Evolutionary conservation across 108 stramenopile species (phyloP).

Genomic region (Nannochloropsis granulata): DNA sequence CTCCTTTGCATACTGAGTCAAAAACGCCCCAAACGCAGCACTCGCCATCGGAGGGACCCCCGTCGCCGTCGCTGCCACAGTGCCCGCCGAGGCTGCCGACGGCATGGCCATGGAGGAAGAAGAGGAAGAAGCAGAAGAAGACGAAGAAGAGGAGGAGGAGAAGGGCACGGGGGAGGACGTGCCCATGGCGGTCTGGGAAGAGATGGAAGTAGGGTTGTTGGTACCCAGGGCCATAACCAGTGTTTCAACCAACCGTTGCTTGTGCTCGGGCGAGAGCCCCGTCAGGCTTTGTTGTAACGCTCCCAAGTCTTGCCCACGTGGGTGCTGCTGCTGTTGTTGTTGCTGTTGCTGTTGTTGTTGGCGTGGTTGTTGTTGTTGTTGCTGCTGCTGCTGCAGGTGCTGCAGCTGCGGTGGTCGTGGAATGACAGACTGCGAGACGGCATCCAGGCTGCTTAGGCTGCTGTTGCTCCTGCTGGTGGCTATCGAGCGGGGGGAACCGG

Average conservation of each 20-base stretch:
- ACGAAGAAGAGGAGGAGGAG: background rate
- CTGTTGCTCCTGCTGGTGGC: background rate
- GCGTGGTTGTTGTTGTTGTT: background rate
- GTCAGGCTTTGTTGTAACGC: background rate
- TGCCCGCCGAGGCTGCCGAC: background rate
- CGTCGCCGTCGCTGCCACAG: background rate
- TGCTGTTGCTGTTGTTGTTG: background rate
- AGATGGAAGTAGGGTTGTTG: background rate
- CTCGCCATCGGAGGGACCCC: conserved; percentile 36
- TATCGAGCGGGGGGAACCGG: background rate
- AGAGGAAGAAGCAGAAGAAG: background rate
- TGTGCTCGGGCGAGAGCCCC: background rate
- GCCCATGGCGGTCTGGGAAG: background rate
- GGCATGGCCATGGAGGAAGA: background rate
- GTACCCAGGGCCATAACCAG: background rate
- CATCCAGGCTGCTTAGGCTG: background rate
- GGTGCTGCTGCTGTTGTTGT: background rate
- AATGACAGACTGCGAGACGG: background rate
- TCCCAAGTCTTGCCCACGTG: background rate
- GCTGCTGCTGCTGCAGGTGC: background rate
- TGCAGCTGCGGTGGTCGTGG: background rate
- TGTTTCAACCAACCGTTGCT: background rate
- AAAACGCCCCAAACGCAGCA: conserved; percentile 37
- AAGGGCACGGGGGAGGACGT: background rate
- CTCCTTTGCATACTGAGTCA: conserved; percentile 15